Percentiles rank a stretch among this genome's conserved stretches.
Conservation (phyloP, 1,139 yeast genomes). For the Pichia sp. region DNA sequence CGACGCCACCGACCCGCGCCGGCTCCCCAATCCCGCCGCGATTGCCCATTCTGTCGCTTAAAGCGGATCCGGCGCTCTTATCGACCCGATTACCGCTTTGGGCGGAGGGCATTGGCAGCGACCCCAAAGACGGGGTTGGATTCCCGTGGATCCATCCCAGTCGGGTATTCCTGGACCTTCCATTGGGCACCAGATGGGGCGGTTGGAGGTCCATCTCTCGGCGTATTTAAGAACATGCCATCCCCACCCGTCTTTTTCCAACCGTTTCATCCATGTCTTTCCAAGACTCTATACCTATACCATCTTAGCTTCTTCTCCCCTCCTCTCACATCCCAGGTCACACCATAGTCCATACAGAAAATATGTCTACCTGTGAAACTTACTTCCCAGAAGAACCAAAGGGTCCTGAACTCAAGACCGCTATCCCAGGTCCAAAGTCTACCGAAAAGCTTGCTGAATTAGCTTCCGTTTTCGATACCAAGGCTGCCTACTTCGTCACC, state of each 20-base stretch:
- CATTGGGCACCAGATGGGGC: too few relatives aligned
- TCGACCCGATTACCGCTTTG: conserved; percentile 4
- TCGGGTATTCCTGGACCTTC: too few relatives aligned
- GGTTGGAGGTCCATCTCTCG: too few relatives aligned
- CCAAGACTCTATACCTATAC: too few relatives aligned
- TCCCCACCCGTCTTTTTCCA: too few relatives aligned
- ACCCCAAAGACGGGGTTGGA: conserved; percentile 8
- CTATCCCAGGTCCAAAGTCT: conserved; percentile 64
- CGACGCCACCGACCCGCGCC: not conserved
- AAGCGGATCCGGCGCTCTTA: not conserved
- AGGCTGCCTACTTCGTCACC: conserved; percentile 67
- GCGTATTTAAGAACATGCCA: too few relatives aligned
- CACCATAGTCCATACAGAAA: not conserved
- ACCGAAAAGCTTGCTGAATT: conserved; percentile 44
- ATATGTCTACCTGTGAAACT: conserved; percentile 43
- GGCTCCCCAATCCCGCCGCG: too few relatives aligned
- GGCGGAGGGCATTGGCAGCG: not conserved
- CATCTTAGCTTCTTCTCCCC: not conserved
- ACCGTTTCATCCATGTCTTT: too few relatives aligned
- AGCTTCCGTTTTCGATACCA: conserved; percentile 58
- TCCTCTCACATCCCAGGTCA: not conserved
- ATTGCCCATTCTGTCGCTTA: not conserved
- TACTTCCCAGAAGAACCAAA: conserved; percentile 51
- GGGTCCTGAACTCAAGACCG: conserved; percentile 46
- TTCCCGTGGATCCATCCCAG: too few relatives aligned